Percentiles rank a stretch among this genome's conserved stretches.
Conservation (phyloP, 2,329 filamentous ascomycete species). For the Escovopsis sp. region DNA sequence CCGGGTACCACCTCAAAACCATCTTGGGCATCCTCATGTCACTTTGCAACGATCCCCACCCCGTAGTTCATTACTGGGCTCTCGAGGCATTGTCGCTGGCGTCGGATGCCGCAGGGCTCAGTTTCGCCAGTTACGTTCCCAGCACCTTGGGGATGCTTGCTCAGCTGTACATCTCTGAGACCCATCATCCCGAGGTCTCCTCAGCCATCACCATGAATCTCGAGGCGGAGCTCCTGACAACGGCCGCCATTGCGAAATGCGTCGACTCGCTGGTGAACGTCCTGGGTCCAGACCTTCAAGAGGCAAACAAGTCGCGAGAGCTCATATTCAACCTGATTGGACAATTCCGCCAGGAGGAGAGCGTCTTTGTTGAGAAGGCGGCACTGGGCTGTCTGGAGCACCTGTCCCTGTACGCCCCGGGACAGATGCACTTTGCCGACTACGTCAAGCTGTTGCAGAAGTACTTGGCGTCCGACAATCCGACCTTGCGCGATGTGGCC, state of each 20-base stretch:
- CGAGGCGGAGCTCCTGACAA: slow-evolving; percentile 70
- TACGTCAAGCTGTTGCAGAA: slow-evolving; percentile 75
- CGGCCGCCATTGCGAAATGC: slow-evolving; percentile 69
- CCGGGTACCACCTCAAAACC: slow-evolving; percentile 88
- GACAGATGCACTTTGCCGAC: slow-evolving; percentile 65
- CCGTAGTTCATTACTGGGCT: slow-evolving; percentile 92
- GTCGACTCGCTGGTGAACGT: slow-evolving; percentile 96
- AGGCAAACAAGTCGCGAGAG: slow-evolving; percentile 80
- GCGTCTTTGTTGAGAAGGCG: slow-evolving; percentile 55
- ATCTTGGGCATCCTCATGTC: slow-evolving; percentile 98
- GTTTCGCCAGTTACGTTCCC: slow-evolving; percentile 80
- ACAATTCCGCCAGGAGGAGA: slow-evolving; percentile 65
- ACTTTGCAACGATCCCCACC: slow-evolving; percentile 86
- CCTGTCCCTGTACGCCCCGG: slow-evolving; percentile 78
- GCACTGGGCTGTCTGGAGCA: slow-evolving; percentile 79
- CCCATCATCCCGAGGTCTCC: slow-evolving; percentile 71
- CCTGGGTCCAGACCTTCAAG: slow-evolving; percentile 85
- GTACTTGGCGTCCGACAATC: slow-evolving; percentile 54
- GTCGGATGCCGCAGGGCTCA: slow-evolving; percentile 81
- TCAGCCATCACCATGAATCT: slow-evolving; percentile 78
- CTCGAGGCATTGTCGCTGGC: slow-evolving; percentile 75
- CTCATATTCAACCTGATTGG: slow-evolving; percentile 75
- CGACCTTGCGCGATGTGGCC: slow-evolving; percentile 60
- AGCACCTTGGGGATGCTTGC: slow-evolving; percentile 87
- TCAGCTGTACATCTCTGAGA: slow-evolving; percentile 81